Percentiles rank a stretch among this genome's conserved stretches.
Conservation (phyloP, 306 rosid genomes). For the Rosa chinensis region DNA sequence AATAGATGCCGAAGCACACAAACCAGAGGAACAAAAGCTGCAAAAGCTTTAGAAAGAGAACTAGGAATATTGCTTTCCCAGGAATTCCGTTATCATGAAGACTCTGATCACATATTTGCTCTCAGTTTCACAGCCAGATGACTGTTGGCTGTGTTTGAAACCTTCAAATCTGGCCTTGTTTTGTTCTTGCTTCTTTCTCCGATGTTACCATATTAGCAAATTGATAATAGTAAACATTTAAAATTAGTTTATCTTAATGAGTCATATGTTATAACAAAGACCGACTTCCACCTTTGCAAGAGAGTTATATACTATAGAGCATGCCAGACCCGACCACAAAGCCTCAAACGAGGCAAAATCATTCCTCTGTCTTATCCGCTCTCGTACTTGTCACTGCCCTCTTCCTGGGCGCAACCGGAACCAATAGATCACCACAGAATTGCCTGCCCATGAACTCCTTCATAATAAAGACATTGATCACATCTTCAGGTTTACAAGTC, state of each 20-base stretch:
- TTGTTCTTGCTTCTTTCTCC: too few species aligned
- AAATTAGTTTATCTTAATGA: too few species aligned
- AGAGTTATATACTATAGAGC: not conserved
- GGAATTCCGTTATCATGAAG: too few species aligned
- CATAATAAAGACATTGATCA: conserved; percentile 23
- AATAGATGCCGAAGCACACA: not conserved
- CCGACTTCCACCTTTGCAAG: not conserved
- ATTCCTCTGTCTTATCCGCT: not conserved
- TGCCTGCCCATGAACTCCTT: conserved; percentile 1
- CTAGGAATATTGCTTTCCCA: too few species aligned
- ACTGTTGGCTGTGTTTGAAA: too few species aligned
- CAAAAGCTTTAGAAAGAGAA: too few species aligned
- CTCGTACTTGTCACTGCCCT: not conserved
- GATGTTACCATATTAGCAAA: too few species aligned
- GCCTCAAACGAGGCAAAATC: not conserved
- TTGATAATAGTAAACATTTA: too few species aligned
- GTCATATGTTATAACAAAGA: not conserved
- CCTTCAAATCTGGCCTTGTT: too few species aligned
- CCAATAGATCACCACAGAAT: not conserved
- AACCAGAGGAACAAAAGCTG: too few species aligned
- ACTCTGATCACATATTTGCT: too few species aligned
- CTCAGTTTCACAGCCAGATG: too few species aligned
- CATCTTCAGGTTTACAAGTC: conserved; percentile 9
- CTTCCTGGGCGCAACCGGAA: not conserved
- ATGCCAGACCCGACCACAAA: not conserved